Percentiles rank a stretch among this genome's conserved stretches.
phyloP scores from a whole-genome alignment of 208 protist genomes.

The Crithidia thermophila region DNA sequence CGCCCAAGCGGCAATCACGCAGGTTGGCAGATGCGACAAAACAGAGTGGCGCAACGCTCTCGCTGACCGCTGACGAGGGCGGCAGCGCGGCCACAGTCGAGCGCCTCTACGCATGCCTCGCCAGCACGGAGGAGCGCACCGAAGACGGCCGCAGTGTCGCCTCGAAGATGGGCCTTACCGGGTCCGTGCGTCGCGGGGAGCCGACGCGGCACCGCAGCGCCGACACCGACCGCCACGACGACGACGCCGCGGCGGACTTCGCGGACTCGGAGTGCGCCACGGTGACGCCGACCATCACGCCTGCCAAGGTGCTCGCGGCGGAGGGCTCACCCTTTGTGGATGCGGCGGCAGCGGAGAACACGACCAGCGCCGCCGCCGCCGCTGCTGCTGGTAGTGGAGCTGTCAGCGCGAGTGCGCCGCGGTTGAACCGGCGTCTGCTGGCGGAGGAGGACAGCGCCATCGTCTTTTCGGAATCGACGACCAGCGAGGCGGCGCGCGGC shows the following conservation, averaged over 20 bases:
- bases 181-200: slow-evolving; percentile 17
- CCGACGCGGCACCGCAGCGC: not conserved
- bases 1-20: slow-evolving; percentile 19
- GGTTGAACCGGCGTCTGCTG: slow-evolving; percentile 4
- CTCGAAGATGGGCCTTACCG: slow-evolving; percentile 32
- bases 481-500: slow-evolving; percentile 4
- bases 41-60: slow-evolving; percentile 1
- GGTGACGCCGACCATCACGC: slow-evolving; percentile 27
- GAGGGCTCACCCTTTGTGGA: slow-evolving; percentile 34
- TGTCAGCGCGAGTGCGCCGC: too few species aligned
- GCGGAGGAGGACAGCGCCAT: slow-evolving; percentile 23
- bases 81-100: slow-evolving; percentile 14
- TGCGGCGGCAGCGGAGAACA: slow-evolving; percentile 8
- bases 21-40: not conserved
- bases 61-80: not conserved
- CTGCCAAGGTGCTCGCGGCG: slow-evolving; percentile 30
- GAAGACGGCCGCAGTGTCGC: slow-evolving; percentile 21
- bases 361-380: not conserved
- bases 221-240: slow-evolving; percentile 6
- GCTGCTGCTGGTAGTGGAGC: too few species aligned
- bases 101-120: slow-evolving; percentile 25
- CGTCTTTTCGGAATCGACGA: slow-evolving; percentile 17
- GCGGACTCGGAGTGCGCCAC: not conserved
- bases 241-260: not conserved
- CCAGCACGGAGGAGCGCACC: slow-evolving; percentile 30